Base-by-base conservation (phyloP, 768 basidiomycete species). In the Polyporus arcularius region DNA sequence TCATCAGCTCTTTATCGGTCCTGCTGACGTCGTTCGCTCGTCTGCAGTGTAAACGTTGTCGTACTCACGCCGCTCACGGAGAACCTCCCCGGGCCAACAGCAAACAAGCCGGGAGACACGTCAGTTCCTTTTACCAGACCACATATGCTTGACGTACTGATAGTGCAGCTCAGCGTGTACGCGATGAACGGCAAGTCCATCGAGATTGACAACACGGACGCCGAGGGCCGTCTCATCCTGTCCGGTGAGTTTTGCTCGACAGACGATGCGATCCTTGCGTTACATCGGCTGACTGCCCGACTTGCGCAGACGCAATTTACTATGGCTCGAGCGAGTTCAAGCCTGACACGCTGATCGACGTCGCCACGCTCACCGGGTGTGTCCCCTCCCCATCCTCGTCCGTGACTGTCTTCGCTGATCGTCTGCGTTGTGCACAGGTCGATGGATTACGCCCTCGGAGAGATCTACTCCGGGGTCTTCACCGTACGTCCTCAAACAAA, bases 131-230 rank as follows among this genome's bases (percentile, higher is more conserved):
- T 31, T 30, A n/a, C 15, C 49, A 30, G 15, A 35, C 31, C 43
- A 10, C 16, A 11, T 14, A 10, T 18, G 9, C 21, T 18, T 31
- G 48, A 42, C 35, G 15, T 2, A n/a, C 26, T n/a, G n/a, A 18
- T 38, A 9, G 2, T 12, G 7, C 31, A 8, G 16, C 49, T 2
- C 63, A 92, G 90, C 45, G 67, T 94, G 65, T 90, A 90, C 63
- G 89, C 91, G 5, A 93, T 93, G 89, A 93, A 93, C 65, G 91
- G 93, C 40, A 94, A 93, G 73, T 85, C 88, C 0, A 81, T 94
- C 16, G 91, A 94, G 70, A 82, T 94, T 31, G 91, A 94, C 74
- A 93, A 93, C 71, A 94, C 92, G 0, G 93, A 92, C 70, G 90
- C 90, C 6, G 91, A 92, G 68, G 91, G 90, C 11, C 85, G 91